Percentiles rank a stretch among this genome's conserved stretches.
Evolutionary conservation across 768 basidiomycete species (phyloP).

Genomic region (Termitomyces sp.): DNA sequence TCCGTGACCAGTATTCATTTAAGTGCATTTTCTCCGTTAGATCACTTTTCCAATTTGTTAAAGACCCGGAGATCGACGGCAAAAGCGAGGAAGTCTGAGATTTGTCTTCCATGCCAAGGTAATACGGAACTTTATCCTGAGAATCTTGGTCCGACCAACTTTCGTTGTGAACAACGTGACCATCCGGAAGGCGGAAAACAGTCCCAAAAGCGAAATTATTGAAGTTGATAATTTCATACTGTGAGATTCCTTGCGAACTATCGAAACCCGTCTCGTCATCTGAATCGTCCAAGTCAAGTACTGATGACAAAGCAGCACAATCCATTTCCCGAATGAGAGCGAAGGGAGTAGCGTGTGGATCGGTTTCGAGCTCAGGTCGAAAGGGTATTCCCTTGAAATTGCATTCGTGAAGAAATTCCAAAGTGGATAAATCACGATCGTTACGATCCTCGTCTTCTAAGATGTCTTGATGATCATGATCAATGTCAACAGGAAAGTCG

Average conservation of each 20-base stretch:
- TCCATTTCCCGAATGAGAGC: background rate
- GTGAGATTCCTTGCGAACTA: conserved; percentile 4
- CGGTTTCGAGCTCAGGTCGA: background rate
- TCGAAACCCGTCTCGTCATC: conserved; percentile 1
- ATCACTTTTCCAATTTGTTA: background rate
- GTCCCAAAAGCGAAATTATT: background rate
- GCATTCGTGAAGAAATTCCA: conserved; percentile 2
- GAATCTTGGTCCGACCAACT: conserved; percentile 4
- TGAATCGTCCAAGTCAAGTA: conserved; percentile 12
- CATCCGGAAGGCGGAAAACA: background rate
- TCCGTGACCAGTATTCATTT: background rate
- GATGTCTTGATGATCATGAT: conserved; percentile 6
- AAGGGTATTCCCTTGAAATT: background rate
- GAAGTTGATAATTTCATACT: background rate
- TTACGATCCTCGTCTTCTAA: conserved; percentile 4
- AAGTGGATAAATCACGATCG: conserved; percentile 6
- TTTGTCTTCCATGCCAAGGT: conserved; percentile 1
- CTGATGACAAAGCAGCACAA: background rate
- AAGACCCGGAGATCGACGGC: conserved; percentile 5
- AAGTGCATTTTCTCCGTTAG: background rate
- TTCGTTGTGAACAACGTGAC: conserved; percentile 12
- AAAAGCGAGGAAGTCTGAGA: conserved; percentile 9
- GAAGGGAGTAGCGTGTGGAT: background rate
- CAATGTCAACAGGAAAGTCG: conserved; percentile 3
- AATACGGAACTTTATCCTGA: conserved; percentile 6